A percentile compares a stretch with the other conserved stretches of the same genome.
Conservation (phyloP, 164 flowering plant species). For the grape (Vitis vinifera) region ASM3070453v1 NC_081816.1:1343001-1343500, state of each 20-base stretch:
- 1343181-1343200: conserved; percentile 86
- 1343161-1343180: conserved; percentile 59
- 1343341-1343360: conserved; percentile 81
- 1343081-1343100: too few relatives aligned
- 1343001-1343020: conserved; percentile 62
- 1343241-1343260: conserved; percentile 68
- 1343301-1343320: not conserved
- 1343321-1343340: conserved; percentile 9
- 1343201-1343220: conserved; percentile 64
- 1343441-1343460: conserved; percentile 25
- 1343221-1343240: conserved; percentile 69
- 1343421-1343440: conserved; percentile 27
- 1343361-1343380: conserved; percentile 79
- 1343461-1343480: conserved; percentile 25
- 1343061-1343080: too few relatives aligned
- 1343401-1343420: conserved; percentile 42
- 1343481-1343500: conserved; percentile 24
- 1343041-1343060: not conserved
- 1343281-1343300: not conserved
- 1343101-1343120: too few relatives aligned
- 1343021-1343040: not conserved
- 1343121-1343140: conserved; percentile 1
- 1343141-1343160: not conserved
- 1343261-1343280: conserved; percentile 9
- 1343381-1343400: conserved; percentile 92